These are phyloP conservation scores for Penicillium samsonianum DNA, from an alignment of 495 filamentous ascomycete species.

Conservation along the genomic window DNA sequence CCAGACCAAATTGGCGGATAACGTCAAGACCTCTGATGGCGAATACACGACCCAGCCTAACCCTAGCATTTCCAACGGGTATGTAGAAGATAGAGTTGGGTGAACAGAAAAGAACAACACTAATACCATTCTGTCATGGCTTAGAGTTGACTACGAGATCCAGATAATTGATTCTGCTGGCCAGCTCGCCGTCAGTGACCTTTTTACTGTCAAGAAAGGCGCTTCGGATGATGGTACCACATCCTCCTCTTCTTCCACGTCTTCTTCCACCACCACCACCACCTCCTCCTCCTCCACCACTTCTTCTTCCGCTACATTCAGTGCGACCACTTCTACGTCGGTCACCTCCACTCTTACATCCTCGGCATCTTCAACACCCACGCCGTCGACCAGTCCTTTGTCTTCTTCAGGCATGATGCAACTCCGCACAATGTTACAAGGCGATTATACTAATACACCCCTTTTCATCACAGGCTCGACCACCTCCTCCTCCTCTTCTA, in stretches of 20 bases:
- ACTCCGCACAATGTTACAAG: conserved; percentile 12
- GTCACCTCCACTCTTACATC: conserved; percentile 13
- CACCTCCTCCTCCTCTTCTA: background rate
- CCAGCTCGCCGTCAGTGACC: conserved; percentile 19
- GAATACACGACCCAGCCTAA: conserved; percentile 21
- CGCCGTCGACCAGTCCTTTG: conserved; percentile 14
- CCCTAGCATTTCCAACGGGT: conserved; percentile 22
- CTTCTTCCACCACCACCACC: conserved; percentile 3
- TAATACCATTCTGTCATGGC: conserved; percentile 9
- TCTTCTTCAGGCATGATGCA: conserved; percentile 21
- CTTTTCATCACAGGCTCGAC: background rate
- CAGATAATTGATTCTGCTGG: conserved; percentile 20
- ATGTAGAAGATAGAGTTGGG: conserved; percentile 11
- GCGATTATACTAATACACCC: background rate
- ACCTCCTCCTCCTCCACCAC: conserved; percentile 10
- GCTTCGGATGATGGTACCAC: conserved; percentile 19
- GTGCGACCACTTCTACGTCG: conserved; percentile 12
- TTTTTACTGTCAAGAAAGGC: conserved; percentile 18
- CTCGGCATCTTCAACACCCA: conserved; percentile 5
- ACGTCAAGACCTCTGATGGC: conserved; percentile 21
- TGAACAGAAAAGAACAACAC: conserved; percentile 9
- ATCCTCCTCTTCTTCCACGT: conserved; percentile 14
- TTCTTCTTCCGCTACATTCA: conserved; percentile 13
- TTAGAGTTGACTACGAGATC: conserved; percentile 20
- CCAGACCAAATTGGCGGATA: conserved; percentile 23